These are phyloP conservation scores for Metarhizium sp. DNA, from an alignment of 2,329 filamentous ascomycete genomes.

Conservation along the genomic window DNA sequence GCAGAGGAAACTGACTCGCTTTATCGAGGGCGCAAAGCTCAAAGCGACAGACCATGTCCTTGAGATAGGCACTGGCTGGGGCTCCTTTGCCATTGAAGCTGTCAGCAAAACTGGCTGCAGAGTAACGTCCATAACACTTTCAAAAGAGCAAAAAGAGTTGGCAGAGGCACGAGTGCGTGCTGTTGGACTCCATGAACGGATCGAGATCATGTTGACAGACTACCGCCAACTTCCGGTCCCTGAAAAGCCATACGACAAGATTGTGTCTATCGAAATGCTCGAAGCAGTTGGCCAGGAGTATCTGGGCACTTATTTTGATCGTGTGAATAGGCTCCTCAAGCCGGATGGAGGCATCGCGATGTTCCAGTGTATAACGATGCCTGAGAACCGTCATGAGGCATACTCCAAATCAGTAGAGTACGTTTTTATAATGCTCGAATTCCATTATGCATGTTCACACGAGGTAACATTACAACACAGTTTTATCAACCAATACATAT, in stretches of 20 bases:
- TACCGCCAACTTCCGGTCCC: conserved; percentile 54
- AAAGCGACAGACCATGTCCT: conserved; percentile 58
- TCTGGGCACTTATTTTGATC: conserved; percentile 56
- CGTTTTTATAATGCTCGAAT: conserved; percentile 12
- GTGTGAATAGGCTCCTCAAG: conserved; percentile 55
- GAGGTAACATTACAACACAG: conserved; percentile 16
- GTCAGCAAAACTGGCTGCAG: conserved; percentile 56
- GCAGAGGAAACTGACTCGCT: conserved; percentile 54
- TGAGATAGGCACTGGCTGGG: conserved; percentile 71
- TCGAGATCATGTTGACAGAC: conserved; percentile 58
- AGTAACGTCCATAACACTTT: conserved; percentile 60
- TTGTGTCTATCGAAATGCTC: conserved; percentile 70
- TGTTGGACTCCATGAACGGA: conserved; percentile 49
- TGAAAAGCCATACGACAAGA: conserved; percentile 53
- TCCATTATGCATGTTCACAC: not conserved
- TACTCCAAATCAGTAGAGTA: conserved; percentile 58
- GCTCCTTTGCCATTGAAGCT: conserved; percentile 62
- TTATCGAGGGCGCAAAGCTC: conserved; percentile 56
- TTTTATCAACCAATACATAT: conserved; percentile 71
- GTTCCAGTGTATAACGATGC: conserved; percentile 73
- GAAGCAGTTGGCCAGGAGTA: conserved; percentile 64
- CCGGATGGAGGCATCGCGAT: conserved; percentile 55
- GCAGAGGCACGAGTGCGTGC: conserved; percentile 55
- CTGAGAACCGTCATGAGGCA: conserved; percentile 55
- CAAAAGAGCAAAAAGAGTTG: conserved; percentile 57